Evolutionary conservation across 176 grass and related monocot genomes (phyloP).

Genomic region (Phoenix dactylifera): DNA sequence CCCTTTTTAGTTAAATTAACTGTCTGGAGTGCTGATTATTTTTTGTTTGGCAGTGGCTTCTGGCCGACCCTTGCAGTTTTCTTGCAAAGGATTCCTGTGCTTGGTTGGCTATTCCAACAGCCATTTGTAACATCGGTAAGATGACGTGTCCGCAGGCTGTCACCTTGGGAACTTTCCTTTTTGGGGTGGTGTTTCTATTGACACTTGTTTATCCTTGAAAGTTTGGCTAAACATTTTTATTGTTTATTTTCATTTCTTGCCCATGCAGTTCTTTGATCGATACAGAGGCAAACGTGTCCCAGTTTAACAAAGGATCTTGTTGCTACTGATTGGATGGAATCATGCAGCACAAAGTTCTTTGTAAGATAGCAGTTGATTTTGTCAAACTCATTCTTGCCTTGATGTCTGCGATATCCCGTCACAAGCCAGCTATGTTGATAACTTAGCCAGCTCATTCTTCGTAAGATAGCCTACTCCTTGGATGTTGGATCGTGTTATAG

Average conservation of each 20-base stretch:
- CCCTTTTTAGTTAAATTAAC: too few relatives aligned
- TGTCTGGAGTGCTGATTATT: neutral
- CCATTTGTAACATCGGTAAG: conserved; percentile 84
- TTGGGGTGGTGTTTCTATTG: neutral
- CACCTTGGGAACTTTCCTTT: too few relatives aligned
- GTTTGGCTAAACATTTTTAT: neutral
- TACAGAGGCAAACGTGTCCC: conserved; percentile 87
- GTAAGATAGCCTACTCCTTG: too few relatives aligned
- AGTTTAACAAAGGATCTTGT: conserved; percentile 24
- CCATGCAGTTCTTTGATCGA: conserved; percentile 70
- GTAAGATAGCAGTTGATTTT: too few relatives aligned
- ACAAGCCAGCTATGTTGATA: too few relatives aligned
- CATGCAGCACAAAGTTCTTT: too few relatives aligned
- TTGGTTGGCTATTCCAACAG: conserved; percentile 93
- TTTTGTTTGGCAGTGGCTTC: conserved; percentile 62
- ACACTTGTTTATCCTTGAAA: neutral
- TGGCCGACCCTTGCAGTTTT: conserved; percentile 93
- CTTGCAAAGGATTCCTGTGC: conserved; percentile 82
- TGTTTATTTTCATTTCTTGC: conserved; percentile 8
- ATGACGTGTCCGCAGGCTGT: neutral
- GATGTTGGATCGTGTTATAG: too few relatives aligned
- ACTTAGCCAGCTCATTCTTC: too few relatives aligned
- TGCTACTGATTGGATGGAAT: neutral
- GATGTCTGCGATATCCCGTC: too few relatives aligned
- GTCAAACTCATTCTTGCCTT: too few relatives aligned